Percentiles rank a stretch among this genome's conserved stretches.
Conservation (phyloP, 768 basidiomycete species). For the Boletus vinaceobasis region DNA sequence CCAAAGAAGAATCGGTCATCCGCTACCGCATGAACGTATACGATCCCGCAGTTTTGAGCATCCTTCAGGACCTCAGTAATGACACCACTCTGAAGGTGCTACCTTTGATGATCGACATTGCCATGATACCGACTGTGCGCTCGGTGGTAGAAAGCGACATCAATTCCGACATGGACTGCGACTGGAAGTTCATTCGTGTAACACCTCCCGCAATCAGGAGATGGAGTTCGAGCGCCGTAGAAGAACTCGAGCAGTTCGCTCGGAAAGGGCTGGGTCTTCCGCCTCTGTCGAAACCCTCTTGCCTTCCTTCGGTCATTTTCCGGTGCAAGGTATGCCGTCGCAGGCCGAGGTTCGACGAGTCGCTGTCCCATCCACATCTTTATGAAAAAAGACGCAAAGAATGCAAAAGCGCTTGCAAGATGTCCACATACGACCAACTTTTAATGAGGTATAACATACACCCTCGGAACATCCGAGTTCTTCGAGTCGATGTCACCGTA, state of each 20-base stretch:
- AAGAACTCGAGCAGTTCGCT: slow-evolving; percentile 9
- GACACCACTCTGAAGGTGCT: not conserved
- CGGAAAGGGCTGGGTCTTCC: not conserved
- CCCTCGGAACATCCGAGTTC: not conserved
- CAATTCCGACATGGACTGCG: not conserved
- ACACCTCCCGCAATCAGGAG: not conserved
- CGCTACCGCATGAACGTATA: too few relatives aligned
- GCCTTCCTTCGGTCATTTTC: slow-evolving; percentile 9
- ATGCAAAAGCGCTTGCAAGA: not conserved
- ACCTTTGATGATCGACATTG: slow-evolving; percentile 5
- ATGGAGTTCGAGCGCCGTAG: slow-evolving; percentile 9
- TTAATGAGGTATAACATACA: not conserved
- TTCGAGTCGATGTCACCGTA: slow-evolving; percentile 5
- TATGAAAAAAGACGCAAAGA: not conserved
- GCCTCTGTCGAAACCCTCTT: slow-evolving; percentile 3
- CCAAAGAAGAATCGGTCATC: not conserved
- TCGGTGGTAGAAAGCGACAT: not conserved
- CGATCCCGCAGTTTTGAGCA: too few relatives aligned
- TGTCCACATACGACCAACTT: not conserved
- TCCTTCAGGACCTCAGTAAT: not conserved
- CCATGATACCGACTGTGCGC: not conserved
- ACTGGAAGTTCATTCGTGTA: not conserved
- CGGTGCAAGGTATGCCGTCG: slow-evolving; percentile 2
- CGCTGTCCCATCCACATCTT: slow-evolving; percentile 8
- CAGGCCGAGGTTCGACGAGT: slow-evolving; percentile 2